Conservation (phyloP, 768 basidiomycete species). For the Rhodotorula kratochvilovae region DNA sequence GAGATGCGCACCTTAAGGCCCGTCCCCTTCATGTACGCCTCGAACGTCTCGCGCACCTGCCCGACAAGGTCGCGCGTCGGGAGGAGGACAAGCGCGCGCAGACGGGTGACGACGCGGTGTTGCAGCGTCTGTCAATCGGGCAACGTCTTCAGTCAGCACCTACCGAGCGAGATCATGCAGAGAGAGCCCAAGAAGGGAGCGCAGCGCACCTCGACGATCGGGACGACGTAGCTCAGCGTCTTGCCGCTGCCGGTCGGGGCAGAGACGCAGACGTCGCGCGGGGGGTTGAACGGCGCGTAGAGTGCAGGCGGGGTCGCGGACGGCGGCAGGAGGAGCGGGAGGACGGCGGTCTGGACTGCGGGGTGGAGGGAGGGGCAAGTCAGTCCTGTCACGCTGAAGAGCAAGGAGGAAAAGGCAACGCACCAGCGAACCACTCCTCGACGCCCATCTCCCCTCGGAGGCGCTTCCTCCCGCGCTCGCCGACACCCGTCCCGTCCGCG, state of each 20-base stretch:
- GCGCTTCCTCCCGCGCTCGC: slow-evolving; percentile 59
- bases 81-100: slow-evolving; percentile 81
- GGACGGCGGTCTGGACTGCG: slow-evolving; percentile 78
- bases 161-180: background rate
- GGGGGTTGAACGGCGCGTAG: slow-evolving; percentile 63
- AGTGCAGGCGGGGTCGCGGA: slow-evolving; percentile 50
- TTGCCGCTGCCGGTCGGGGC: slow-evolving; percentile 98
- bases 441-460: slow-evolving; percentile 70
- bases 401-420: slow-evolving; percentile 40
- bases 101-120: slow-evolving; percentile 66
- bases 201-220: slow-evolving; percentile 71
- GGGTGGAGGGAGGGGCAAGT: background rate
- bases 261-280: slow-evolving; percentile 82
- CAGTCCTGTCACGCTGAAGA: slow-evolving; percentile 4
- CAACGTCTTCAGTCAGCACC: no score
- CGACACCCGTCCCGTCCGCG: slow-evolving; percentile 54
- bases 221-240: slow-evolving; percentile 90
- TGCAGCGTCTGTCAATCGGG: slow-evolving; percentile 60
- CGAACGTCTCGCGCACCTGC: slow-evolving; percentile 90
- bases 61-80: slow-evolving; percentile 89
- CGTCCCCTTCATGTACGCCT: slow-evolving; percentile 73
- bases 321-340: slow-evolving; percentile 69
- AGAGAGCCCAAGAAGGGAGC: background rate
- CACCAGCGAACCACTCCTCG: slow-evolving; percentile 82
- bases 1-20: slow-evolving; percentile 64